Evolutionary conservation across 73 alveolate species (phyloP).

Genomic region (Tetrahymena thermophila): DNA sequence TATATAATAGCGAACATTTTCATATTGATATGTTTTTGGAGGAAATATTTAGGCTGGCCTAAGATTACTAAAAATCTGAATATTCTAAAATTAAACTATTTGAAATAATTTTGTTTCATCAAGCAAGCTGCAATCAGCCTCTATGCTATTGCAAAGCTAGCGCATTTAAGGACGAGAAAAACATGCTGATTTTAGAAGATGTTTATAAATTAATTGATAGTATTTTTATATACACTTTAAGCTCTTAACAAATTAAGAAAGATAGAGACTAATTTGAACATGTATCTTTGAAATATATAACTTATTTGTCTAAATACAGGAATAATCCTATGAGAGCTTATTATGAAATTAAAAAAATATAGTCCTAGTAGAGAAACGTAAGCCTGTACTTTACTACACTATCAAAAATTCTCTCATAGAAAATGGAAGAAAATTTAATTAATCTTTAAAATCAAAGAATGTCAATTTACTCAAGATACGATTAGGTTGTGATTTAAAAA

Average conservation of each 20-base stretch:
- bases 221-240: neutral
- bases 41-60: neutral
- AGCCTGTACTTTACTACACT: neutral
- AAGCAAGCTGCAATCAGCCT: neutral
- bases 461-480: neutral
- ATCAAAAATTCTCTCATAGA: neutral
- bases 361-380: neutral
- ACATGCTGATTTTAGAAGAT: neutral
- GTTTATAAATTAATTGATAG: neutral
- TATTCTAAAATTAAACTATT: neutral
- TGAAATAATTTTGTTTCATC: neutral
- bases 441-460: neutral
- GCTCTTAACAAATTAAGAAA: neutral
- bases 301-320: neutral
- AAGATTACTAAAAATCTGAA: neutral
- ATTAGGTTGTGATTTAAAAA: neutral
- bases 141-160: neutral
- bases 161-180: neutral
- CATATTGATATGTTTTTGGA: neutral
- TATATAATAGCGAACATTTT: neutral
- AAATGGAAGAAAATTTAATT: neutral
- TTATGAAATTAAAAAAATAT: neutral
- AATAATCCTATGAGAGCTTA: neutral
- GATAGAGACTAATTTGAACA: neutral
- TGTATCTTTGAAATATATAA: neutral